These are phyloP conservation scores for Ogataea wickerhamii DNA, from an alignment of 805 yeast genomes.

Conservation along the genomic window DNA sequence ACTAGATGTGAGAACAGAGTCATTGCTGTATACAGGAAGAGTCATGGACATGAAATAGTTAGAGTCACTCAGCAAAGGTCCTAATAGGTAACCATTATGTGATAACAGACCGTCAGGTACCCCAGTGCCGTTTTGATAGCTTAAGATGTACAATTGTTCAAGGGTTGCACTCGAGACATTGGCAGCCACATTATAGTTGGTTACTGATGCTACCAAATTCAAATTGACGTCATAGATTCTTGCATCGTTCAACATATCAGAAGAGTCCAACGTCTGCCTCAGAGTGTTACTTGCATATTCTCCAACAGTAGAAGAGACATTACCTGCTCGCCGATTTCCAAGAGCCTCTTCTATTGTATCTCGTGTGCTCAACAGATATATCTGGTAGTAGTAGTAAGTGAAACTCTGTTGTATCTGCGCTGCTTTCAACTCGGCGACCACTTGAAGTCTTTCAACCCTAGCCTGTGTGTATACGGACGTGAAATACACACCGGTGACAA, in stretches of 20 bases:
- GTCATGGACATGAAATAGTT: constrained; percentile 69
- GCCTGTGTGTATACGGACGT: constrained; percentile 56
- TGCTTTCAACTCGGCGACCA: constrained; percentile 77
- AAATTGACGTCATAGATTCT: constrained; percentile 62
- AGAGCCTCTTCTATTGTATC: constrained; percentile 60
- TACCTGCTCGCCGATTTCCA: constrained; percentile 67
- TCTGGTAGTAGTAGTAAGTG: constrained; percentile 62
- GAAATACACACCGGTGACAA: constrained; percentile 74
- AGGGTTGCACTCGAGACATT: constrained; percentile 39
- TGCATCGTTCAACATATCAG: constrained; percentile 61
- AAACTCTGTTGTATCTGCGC: constrained; percentile 73
- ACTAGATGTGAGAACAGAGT: constrained; percentile 59
- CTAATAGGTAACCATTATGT: constrained; percentile 52
- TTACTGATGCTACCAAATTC: constrained; percentile 41
- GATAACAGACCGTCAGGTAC: constrained; percentile 43
- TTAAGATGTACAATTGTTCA: constrained; percentile 35
- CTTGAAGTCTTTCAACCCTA: constrained; percentile 67
- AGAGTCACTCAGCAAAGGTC: constrained; percentile 54
- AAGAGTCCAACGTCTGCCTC: constrained; percentile 60
- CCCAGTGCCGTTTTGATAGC: constrained; percentile 9
- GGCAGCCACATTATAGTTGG: constrained; percentile 30
- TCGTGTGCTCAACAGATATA: constrained; percentile 58
- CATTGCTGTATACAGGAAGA: constrained; percentile 67
- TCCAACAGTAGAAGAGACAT: constrained; percentile 51
- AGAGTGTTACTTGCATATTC: constrained; percentile 42